Evolutionary conservation across 352 stramenopile genomes (phyloP).

Genomic region (Phytopythium montanum): DNA sequence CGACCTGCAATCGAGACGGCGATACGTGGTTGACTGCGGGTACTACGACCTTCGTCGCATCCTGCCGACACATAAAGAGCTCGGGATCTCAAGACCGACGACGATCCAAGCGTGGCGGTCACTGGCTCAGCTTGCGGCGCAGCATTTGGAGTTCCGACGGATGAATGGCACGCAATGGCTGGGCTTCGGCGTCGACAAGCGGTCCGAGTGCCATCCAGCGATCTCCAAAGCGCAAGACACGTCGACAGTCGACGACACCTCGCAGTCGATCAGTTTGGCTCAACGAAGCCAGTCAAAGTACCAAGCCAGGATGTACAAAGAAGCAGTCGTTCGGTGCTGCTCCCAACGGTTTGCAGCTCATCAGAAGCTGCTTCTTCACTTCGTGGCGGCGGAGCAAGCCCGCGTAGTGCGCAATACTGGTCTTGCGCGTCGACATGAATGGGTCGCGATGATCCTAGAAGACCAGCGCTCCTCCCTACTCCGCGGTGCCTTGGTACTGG

Average conservation of each 20-base stretch:
- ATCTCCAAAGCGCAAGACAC: background rate
- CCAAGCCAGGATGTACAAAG: background rate
- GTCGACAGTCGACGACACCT: background rate
- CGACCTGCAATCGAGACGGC: conserved; percentile 39
- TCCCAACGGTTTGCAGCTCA: background rate
- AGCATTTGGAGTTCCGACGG: conserved; percentile 27
- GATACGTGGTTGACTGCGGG: conserved; percentile 46
- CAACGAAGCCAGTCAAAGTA: background rate
- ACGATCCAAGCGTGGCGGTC: conserved; percentile 26
- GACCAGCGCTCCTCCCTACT: conserved; percentile 37
- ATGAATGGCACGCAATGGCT: conserved; percentile 24
- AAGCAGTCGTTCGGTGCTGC: conserved; percentile 1
- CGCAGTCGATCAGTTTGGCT: background rate
- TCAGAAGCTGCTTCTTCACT: background rate
- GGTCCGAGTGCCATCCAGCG: background rate
- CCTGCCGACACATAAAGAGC: background rate
- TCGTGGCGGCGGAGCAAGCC: background rate
- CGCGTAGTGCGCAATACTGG: background rate
- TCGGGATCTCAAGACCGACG: background rate
- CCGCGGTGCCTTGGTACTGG: conserved; percentile 41
- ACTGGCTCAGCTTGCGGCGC: conserved; percentile 14
- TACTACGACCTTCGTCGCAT: conserved; percentile 22
- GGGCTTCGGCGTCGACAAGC: conserved; percentile 2
- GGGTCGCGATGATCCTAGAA: conserved; percentile 51
- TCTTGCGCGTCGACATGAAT: conserved; percentile 19